These are phyloP conservation scores for Coniosporium tulheliwenetii DNA, from an alignment of 2,329 filamentous ascomycete genomes.

Conservation along the genomic window DNA sequence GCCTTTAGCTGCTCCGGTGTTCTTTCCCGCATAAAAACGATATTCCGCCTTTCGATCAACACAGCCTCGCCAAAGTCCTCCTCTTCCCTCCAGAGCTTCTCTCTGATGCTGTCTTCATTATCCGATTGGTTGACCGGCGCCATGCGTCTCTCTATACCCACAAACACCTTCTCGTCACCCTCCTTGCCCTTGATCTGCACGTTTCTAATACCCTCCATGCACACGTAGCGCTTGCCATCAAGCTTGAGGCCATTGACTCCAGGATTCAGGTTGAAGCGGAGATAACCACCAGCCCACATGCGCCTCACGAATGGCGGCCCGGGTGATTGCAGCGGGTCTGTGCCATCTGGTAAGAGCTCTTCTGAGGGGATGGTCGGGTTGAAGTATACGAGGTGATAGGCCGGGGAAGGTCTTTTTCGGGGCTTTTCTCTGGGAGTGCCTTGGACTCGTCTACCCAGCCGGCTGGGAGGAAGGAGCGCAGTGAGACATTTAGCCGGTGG, in stretches of 20 bases:
- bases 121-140: constrained; percentile 11
- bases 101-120: constrained; percentile 17
- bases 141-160: constrained; percentile 41
- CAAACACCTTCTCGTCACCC: constrained; percentile 41
- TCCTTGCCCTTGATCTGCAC: constrained; percentile 33
- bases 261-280: constrained; percentile 34
- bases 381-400: constrained; percentile 80
- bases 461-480: constrained; percentile 38
- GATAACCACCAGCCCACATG: constrained; percentile 75
- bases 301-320: constrained; percentile 56
- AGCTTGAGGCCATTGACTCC: constrained; percentile 7
- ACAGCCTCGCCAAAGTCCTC: constrained; percentile 25
- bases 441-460: constrained; percentile 11
- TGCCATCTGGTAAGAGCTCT: constrained; percentile 63
- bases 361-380: constrained; percentile 49
- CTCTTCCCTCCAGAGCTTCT: constrained; percentile 29
- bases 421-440: constrained; percentile 17
- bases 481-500: constrained; percentile 47
- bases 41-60: constrained; percentile 41
- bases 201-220: constrained; percentile 30
- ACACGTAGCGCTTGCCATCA: constrained; percentile 22
- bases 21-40: constrained; percentile 47
- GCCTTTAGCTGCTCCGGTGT: constrained; percentile 20
- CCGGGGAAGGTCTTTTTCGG: constrained; percentile 36
- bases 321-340: constrained; percentile 64